Evolutionary conservation across 805 yeast genomes (phyloP).

Genomic region (Pichia rugopelliculosa): DNA sequence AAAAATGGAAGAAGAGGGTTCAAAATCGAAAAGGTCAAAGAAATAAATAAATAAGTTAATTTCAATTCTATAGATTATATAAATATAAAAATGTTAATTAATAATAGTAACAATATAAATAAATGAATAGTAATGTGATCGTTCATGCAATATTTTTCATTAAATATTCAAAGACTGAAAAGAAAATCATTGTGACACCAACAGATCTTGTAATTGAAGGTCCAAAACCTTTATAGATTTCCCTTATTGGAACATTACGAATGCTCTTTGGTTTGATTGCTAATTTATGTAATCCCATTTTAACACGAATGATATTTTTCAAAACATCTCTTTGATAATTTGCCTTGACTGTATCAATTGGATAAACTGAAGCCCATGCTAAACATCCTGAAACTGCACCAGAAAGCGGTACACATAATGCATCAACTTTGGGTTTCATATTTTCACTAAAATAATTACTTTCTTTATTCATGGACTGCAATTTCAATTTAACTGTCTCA

Average conservation of each 20-base stretch:
- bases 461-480: slow-evolving; percentile 18
- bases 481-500: slow-evolving; percentile 53
- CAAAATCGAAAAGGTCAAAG: slow-evolving; percentile 22
- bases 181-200: slow-evolving; percentile 67
- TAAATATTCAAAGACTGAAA: slow-evolving; percentile 60
- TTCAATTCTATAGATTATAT: background rate
- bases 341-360: slow-evolving; percentile 75
- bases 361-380: slow-evolving; percentile 71
- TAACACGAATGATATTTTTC: slow-evolving; percentile 50
- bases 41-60: slow-evolving; percentile 10
- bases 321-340: slow-evolving; percentile 69
- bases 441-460: slow-evolving; percentile 3
- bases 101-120: background rate
- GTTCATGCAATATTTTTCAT: slow-evolving; percentile 48
- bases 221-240: slow-evolving; percentile 70
- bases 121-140: slow-evolving; percentile 44
- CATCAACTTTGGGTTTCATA: slow-evolving; percentile 20
- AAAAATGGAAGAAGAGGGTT: slow-evolving; percentile 26
- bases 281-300: slow-evolving; percentile 38
- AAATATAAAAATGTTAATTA: background rate
- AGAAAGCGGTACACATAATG: slow-evolving; percentile 50
- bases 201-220: slow-evolving; percentile 68
- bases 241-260: slow-evolving; percentile 33
- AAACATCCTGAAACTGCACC: slow-evolving; percentile 77
- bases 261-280: slow-evolving; percentile 30